A percentile compares a stretch with the other conserved stretches of the same genome.
These are phyloP conservation scores for Ramalina intermedia DNA, from an alignment of 495 filamentous ascomycete species.

Conservation along the genomic window DNA sequence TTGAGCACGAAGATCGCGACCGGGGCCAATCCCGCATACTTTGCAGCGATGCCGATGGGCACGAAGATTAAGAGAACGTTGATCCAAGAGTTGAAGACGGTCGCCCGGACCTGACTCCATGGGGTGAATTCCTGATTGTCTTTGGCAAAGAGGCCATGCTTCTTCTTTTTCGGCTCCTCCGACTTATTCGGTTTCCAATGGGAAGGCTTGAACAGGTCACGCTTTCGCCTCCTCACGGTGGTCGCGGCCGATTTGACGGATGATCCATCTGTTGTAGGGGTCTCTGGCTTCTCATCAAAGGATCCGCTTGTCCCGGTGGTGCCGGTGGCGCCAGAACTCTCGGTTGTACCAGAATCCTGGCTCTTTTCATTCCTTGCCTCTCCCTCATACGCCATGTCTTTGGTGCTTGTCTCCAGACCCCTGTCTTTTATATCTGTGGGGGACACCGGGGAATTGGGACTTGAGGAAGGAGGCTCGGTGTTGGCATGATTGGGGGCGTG, in stretches of 20 bases:
- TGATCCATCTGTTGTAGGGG: background rate
- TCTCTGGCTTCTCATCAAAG: background rate
- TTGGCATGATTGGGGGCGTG: conserved; percentile 10
- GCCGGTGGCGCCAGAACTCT: background rate
- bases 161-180: conserved; percentile 14
- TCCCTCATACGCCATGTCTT: conserved; percentile 1
- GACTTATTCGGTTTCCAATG: background rate
- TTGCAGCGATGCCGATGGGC: conserved; percentile 44
- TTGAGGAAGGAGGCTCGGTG: conserved; percentile 10
- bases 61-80: conserved; percentile 70
- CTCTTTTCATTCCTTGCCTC: conserved; percentile 5
- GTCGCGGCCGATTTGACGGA: background rate
- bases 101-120: conserved; percentile 53
- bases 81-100: conserved; percentile 67
- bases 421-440: background rate
- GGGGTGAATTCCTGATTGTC: conserved; percentile 42
- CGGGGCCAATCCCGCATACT: conserved; percentile 10
- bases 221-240: conserved; percentile 1
- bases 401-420: background rate
- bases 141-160: conserved; percentile 18
- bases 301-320: background rate
- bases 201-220: background rate
- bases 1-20: conserved; percentile 17
- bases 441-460: background rate
- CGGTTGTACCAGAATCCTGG: conserved; percentile 10